phyloP scores from a whole-genome alignment of 805 yeast species.

The Nadsonia fulvescens region DNA sequence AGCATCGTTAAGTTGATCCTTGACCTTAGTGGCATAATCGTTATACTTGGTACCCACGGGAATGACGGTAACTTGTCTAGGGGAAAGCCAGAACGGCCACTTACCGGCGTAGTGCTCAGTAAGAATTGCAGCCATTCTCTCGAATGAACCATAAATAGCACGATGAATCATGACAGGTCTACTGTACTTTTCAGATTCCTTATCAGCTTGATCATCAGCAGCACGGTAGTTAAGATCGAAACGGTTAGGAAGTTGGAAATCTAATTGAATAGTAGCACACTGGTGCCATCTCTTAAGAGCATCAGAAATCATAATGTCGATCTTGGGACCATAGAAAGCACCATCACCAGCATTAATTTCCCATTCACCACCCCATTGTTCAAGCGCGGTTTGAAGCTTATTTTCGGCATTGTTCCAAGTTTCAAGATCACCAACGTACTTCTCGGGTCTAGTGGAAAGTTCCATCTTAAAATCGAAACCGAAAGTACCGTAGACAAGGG shows the following conservation, averaged over 20 bases:
- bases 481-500: conserved; percentile 72
- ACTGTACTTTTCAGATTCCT: conserved; percentile 24
- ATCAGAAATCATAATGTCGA: conserved; percentile 88
- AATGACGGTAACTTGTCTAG: conserved; percentile 89
- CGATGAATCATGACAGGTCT: conserved; percentile 99
- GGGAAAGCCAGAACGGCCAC: conserved; percentile 99
- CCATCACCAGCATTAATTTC: conserved; percentile 95
- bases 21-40: conserved; percentile 75
- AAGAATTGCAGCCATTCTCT: conserved; percentile 96
- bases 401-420: conserved; percentile 89
- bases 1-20: conserved; percentile 39
- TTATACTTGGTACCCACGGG: conserved; percentile 92
- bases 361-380: conserved; percentile 80
- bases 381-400: conserved; percentile 66
- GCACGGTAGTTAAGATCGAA: conserved; percentile 72
- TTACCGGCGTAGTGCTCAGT: conserved; percentile 97
- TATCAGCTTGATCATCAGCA: conserved; percentile 21
- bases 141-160: conserved; percentile 95
- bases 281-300: conserved; percentile 95
- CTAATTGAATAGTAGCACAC: conserved; percentile 97
- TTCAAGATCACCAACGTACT: conserved; percentile 82
- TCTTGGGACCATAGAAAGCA: conserved; percentile 93
- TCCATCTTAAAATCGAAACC: conserved; percentile 95
- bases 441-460: conserved; percentile 92
- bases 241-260: conserved; percentile 93